A percentile compares a stretch with the other conserved stretches of the same genome.
These are phyloP conservation scores for Mycotypha africana DNA, from an alignment of 371 early-diverging fungal species.

Conservation along the genomic window DNA sequence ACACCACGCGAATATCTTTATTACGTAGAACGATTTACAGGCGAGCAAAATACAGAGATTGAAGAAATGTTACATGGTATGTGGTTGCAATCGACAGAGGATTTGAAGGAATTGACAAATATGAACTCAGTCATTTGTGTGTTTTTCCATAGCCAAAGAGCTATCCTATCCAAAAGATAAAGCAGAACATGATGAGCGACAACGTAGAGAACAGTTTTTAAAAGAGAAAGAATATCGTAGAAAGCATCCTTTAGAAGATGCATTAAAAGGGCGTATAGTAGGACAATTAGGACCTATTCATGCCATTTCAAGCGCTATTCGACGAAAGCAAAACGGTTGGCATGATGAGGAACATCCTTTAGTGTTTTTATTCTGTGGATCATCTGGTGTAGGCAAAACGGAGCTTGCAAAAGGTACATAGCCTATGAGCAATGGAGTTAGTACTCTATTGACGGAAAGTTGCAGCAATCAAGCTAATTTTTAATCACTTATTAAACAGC, in stretches of 20 bases:
- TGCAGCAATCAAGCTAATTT: not conserved
- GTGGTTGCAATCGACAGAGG: not conserved
- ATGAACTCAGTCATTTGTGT: not conserved
- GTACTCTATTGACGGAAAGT: no score
- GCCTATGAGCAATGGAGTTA: not conserved
- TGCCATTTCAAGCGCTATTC: constrained; percentile 56
- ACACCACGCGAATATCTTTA: constrained; percentile 46
- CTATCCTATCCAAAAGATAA: constrained; percentile 28
- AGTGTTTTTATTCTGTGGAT: constrained; percentile 69
- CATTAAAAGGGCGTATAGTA: constrained; percentile 43
- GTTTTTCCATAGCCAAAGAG: constrained; percentile 26
- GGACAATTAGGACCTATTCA: constrained; percentile 67
- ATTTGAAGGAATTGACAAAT: not conserved
- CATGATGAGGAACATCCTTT: constrained; percentile 62
- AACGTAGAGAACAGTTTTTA: constrained; percentile 31
- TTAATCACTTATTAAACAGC: constrained; percentile 24
- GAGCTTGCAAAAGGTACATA: constrained; percentile 59
- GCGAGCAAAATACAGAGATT: constrained; percentile 38
- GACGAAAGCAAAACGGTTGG: constrained; percentile 64
- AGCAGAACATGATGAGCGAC: constrained; percentile 36
- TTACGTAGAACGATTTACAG: constrained; percentile 44
- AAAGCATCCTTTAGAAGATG: constrained; percentile 51
- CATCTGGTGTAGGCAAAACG: constrained; percentile 73
- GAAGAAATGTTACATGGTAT: constrained; percentile 32
- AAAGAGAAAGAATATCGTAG: constrained; percentile 48